phyloP scores from a whole-genome alignment of 257 asterid species.

The Solanum pinnatisectum region DNA sequence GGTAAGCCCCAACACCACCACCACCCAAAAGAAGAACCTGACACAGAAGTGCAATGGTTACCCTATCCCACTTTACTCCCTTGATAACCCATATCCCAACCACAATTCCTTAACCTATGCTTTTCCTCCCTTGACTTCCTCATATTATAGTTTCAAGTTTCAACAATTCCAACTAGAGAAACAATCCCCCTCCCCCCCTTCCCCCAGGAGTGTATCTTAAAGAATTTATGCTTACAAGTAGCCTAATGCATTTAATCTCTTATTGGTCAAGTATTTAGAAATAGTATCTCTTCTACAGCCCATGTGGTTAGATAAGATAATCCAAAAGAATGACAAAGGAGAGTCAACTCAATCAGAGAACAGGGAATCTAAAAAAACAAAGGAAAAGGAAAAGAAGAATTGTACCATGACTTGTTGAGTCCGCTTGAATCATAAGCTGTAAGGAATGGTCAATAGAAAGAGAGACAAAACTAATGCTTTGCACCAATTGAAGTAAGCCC shows the following conservation, averaged over 20 bases:
- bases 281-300: background rate
- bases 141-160: background rate
- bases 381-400: background rate
- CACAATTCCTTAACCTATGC: background rate
- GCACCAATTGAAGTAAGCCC: constrained; percentile 93
- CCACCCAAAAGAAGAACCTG: background rate
- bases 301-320: background rate
- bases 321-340: background rate
- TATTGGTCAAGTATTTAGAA: background rate
- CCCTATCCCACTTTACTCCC: background rate
- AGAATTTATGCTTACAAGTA: background rate
- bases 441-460: constrained; percentile 88
- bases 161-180: background rate
- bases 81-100: background rate
- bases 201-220: background rate
- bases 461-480: constrained; percentile 88
- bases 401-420: constrained; percentile 63
- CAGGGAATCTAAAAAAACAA: constrained; percentile 2
- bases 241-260: background rate
- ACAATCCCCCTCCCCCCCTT: background rate
- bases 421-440: constrained; percentile 78
- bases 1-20: background rate
- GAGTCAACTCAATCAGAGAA: background rate
- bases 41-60: background rate
- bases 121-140: background rate